phyloP scores from a whole-genome alignment of 2,329 filamentous ascomycete genomes.

The Passalora sequoiae region DNA sequence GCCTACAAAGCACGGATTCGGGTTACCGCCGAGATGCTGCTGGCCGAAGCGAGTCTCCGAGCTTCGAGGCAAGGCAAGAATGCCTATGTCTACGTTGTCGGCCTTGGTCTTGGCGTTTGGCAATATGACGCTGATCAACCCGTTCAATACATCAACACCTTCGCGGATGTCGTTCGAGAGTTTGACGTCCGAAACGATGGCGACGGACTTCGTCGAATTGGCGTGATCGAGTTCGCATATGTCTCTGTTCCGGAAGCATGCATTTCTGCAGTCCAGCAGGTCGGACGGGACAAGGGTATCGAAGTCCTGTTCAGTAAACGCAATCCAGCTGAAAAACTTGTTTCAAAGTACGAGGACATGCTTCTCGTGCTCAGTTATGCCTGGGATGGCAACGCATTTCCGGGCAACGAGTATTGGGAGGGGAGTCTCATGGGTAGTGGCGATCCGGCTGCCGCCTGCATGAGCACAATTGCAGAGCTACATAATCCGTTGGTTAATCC shows the following conservation, averaged over 20 bases:
- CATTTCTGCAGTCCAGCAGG: slow-evolving; percentile 8
- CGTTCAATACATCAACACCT: slow-evolving; percentile 26
- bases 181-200: slow-evolving; percentile 17
- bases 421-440: slow-evolving; percentile 26
- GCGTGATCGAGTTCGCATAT: slow-evolving; percentile 31
- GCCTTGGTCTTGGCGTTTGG: slow-evolving; percentile 35
- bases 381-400: slow-evolving; percentile 35
- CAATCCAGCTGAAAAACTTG: slow-evolving; percentile 29
- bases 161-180: slow-evolving; percentile 18
- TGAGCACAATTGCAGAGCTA: slow-evolving; percentile 32
- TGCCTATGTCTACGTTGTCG: slow-evolving; percentile 31
- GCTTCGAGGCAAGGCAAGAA: slow-evolving; percentile 18
- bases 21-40: slow-evolving; percentile 30
- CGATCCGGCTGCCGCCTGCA: slow-evolving; percentile 34
- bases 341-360: slow-evolving; percentile 8
- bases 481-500: slow-evolving; percentile 33
- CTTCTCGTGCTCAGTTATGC: slow-evolving; percentile 33
- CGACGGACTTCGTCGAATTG: too few species aligned
- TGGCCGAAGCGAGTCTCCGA: slow-evolving; percentile 27
- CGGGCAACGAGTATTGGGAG: slow-evolving; percentile 34
- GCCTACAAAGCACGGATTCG: slow-evolving; percentile 29
- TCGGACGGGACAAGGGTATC: slow-evolving; percentile 17
- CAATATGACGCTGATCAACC: slow-evolving; percentile 20
- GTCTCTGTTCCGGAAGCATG: slow-evolving; percentile 13
- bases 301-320: slow-evolving; percentile 27